Evolutionary conservation across 192 early-diverging fungal genomes (phyloP).

Genomic region (Anaeromyces robustus): DNA sequence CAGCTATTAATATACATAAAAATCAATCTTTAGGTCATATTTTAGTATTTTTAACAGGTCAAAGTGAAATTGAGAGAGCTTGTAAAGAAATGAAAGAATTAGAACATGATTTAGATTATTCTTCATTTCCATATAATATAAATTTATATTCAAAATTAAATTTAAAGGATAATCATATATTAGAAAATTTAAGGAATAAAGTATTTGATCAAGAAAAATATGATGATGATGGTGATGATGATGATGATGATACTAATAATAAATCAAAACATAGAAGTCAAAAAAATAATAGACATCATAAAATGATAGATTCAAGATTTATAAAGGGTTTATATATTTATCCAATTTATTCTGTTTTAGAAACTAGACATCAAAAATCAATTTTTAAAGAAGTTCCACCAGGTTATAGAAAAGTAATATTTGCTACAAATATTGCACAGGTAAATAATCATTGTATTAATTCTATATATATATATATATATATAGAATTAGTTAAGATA

Average conservation of each 20-base stretch:
- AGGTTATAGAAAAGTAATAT: slow-evolving; percentile 28
- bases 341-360: background rate
- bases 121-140: background rate
- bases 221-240: background rate
- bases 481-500: no score
- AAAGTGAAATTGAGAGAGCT: slow-evolving; percentile 39
- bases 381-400: slow-evolving; percentile 23
- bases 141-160: background rate
- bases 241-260: no score
- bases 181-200: background rate
- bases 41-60: slow-evolving; percentile 42
- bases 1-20: slow-evolving; percentile 40
- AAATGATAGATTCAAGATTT: background rate
- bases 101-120: slow-evolving; percentile 23
- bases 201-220: background rate
- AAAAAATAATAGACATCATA: no score
- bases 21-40: slow-evolving; percentile 22
- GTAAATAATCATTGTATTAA: background rate
- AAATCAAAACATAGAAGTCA: no score
- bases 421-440: slow-evolving; percentile 37
- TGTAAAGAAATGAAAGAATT: slow-evolving; percentile 35
- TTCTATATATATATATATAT: slow-evolving; percentile 4
- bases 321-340: background rate
- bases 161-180: background rate
- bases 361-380: background rate